Percentiles rank a stretch among this genome's conserved stretches.
These are phyloP conservation scores for Coemansia asiatica DNA, from an alignment of 192 early-diverging fungal species.

Conservation along the genomic window DNA sequence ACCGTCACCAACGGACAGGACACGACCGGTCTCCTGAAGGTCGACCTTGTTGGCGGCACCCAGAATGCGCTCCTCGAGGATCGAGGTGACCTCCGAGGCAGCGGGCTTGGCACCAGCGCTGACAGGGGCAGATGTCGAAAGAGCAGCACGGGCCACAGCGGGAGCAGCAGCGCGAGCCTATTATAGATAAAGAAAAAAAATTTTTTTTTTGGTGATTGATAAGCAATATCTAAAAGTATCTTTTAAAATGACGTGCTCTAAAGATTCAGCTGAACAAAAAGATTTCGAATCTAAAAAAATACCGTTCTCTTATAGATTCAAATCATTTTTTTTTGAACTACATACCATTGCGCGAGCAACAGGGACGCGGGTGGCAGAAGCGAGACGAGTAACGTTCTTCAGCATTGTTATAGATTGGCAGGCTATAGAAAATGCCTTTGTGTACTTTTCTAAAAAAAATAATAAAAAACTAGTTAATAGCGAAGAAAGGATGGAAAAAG, in stretches of 20 bases:
- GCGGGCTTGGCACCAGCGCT: slow-evolving; percentile 60
- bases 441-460: slow-evolving; percentile 27
- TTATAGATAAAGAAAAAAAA: slow-evolving; percentile 8
- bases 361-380: slow-evolving; percentile 48
- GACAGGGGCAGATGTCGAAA: slow-evolving; percentile 47
- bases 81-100: slow-evolving; percentile 95
- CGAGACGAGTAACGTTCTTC: slow-evolving; percentile 57
- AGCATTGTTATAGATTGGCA: slow-evolving; percentile 51
- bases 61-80: slow-evolving; percentile 96
- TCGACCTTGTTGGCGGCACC: slow-evolving; percentile 81
- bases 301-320: too few relatives aligned
- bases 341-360: slow-evolving; percentile 54
- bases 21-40: slow-evolving; percentile 97
- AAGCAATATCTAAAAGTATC: too few relatives aligned
- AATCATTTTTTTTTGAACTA: slow-evolving; percentile 3
- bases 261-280: neutral
- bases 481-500: slow-evolving; percentile 12
- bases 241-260: too few relatives aligned
- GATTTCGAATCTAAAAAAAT: too few relatives aligned
- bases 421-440: slow-evolving; percentile 34
- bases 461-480: slow-evolving; percentile 13
- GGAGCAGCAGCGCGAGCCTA: slow-evolving; percentile 56
- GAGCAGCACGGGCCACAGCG: slow-evolving; percentile 50
- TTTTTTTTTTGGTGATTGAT: neutral
- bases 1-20: slow-evolving; percentile 99